Conservation (phyloP, 2,329 filamentous ascomycete species). For the Zymoseptoria ardabiliae region DNA sequence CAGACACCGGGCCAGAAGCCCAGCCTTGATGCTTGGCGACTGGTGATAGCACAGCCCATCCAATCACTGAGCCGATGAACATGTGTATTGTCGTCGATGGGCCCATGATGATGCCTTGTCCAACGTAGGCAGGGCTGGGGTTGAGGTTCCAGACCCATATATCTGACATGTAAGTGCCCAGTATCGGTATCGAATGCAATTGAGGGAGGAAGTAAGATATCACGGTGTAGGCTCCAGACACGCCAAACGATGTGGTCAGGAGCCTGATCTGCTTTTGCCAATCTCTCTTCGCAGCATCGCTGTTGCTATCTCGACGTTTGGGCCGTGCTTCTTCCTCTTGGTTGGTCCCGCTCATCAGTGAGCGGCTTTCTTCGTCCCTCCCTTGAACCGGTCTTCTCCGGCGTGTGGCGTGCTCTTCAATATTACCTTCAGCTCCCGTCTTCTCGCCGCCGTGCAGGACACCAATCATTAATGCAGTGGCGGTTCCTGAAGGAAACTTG, state of each 20-base stretch:
- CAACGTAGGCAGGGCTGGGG: slow-evolving; percentile 92
- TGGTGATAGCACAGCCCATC: slow-evolving; percentile 87
- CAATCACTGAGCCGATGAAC: slow-evolving; percentile 79
- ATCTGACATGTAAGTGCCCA: slow-evolving; percentile 65
- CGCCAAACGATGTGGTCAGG: slow-evolving; percentile 51
- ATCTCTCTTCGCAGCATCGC: slow-evolving; percentile 33
- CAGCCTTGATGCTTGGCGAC: slow-evolving; percentile 78
- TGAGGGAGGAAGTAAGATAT: slow-evolving; percentile 84
- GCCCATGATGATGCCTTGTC: slow-evolving; percentile 98
- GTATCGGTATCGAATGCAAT: slow-evolving; percentile 77
- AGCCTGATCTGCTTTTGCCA: slow-evolving; percentile 58
- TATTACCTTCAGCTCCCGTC: slow-evolving; percentile 30
- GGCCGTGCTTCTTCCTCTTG: slow-evolving; percentile 18
- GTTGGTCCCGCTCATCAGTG: slow-evolving; percentile 25
- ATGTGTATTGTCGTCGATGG: slow-evolving; percentile 92
- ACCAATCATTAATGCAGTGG: slow-evolving; percentile 85
- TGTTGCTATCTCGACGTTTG: slow-evolving; percentile 8
- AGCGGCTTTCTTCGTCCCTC: slow-evolving; percentile 29
- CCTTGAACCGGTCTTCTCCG: slow-evolving; percentile 12
- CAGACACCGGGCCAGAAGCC: slow-evolving; percentile 77
- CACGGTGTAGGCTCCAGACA: slow-evolving; percentile 60
- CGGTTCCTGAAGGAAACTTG: slow-evolving; percentile 91
- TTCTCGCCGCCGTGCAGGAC: slow-evolving; percentile 65
- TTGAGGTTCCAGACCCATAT: slow-evolving; percentile 95
- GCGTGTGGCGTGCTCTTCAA: slow-evolving; percentile 27